Base-by-base conservation (phyloP, 192 early-diverging fungal species). In the Thoreauomyces humboldtii region DNA sequence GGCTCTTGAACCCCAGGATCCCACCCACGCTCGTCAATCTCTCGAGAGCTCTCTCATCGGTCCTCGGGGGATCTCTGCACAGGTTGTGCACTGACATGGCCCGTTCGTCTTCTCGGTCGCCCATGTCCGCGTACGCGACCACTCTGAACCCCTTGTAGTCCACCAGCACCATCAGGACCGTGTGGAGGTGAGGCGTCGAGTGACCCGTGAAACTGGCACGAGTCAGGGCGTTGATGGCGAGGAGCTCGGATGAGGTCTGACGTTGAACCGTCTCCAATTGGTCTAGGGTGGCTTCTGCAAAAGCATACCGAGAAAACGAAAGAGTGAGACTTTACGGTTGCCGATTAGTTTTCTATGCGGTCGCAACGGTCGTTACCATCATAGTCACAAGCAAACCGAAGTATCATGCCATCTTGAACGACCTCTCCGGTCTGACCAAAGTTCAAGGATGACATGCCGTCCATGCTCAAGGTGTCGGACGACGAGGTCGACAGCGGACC, bases 131-230 rank as follows among this genome's bases (percentile, higher is more conserved):
- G 54, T 76, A 79, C 4, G 75, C 74, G 45, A 84, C 76, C 28
- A 84, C 55, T 17, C 82, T 36, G 63, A 84, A 84, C 7, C 82
- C 82, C 55, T 82, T 84, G 73, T 84, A 84, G 57, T 84, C 82
- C 28, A 84, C 50, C 29, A 78, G 33, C 28, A 69, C 69, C 77
- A 82, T 80, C 24, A 84, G 51, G 9, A 70, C 62, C 4, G 78
- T 81, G 48, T 73, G 62, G 7, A 82, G 59, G n/a, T 63, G 69
- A n/a, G 57, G 36, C 5, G 62, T 52, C 36, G 61, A 38, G 19
- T 72, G 53, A 22, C 67, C 27, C 7, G 54, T 32, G 29, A 68
- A 68, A 11, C 57, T 60, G 2, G 72, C 73, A 7, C 67, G 47
- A 28, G 47, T 79, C 51, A 75, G 31, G 1, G 70, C 71, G 44